A percentile compares a stretch with the other conserved stretches of the same genome.
phyloP scores from a whole-genome alignment of 139 green algal species.

The Yamagishiella unicocca region DNA sequence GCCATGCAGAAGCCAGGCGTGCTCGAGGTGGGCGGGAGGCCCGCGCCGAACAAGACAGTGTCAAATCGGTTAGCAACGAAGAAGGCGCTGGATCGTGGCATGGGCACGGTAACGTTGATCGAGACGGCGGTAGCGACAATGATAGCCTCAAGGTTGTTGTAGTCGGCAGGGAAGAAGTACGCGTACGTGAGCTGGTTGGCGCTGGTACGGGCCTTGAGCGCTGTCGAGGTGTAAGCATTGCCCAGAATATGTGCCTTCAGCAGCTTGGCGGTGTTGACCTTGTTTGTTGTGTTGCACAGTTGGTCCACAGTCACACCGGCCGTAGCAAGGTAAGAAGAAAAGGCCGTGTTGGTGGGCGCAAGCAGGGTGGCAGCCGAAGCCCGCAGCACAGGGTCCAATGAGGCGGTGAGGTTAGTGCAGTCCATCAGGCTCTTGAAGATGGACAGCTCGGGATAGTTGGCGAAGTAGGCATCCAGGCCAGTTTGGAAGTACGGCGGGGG shows the following conservation, averaged over 20 bases:
- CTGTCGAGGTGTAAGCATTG: not conserved
- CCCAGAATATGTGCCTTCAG: not conserved
- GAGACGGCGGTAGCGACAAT: not conserved
- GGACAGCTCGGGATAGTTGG: not conserved
- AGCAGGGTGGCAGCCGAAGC: not conserved
- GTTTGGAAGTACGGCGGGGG: not conserved
- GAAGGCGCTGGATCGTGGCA: not conserved
- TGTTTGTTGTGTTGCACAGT: not conserved
- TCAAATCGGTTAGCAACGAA: not conserved
- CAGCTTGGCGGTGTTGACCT: not conserved
- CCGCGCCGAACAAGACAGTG: not conserved
- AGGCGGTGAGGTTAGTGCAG: constrained; percentile 20
- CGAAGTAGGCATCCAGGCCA: not conserved
- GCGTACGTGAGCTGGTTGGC: not conserved
- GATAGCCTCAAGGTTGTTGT: not conserved
- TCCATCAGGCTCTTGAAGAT: not conserved
- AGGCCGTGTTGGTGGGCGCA: constrained; percentile 2
- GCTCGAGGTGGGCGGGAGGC: too few species aligned
- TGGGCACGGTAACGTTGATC: not conserved
- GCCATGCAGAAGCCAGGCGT: not conserved
- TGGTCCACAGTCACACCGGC: not conserved
- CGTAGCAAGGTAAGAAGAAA: not conserved
- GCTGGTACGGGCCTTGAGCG: not conserved
- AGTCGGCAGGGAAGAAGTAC: not conserved
- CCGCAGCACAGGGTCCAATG: not conserved